These are phyloP conservation scores for Phytophthora capsici DNA, from an alignment of 352 stramenopile species.

Conservation along the genomic window DNA sequence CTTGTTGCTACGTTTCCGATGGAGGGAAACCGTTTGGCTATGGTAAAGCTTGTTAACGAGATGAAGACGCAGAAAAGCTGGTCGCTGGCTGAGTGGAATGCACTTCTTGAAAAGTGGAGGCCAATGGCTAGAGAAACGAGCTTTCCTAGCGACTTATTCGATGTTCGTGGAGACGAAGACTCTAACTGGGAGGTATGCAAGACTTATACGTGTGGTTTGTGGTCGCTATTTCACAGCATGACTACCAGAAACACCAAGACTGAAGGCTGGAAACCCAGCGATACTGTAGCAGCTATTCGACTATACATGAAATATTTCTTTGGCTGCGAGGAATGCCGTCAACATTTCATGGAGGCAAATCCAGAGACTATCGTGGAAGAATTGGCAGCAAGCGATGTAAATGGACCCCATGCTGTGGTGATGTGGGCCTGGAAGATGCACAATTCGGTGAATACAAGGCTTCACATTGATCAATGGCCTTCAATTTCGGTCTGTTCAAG, in stretches of 20 bases:
- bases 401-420: slow-evolving; percentile 49
- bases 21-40: slow-evolving; percentile 57
- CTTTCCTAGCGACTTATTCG: slow-evolving; percentile 63
- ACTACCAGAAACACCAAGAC: slow-evolving; percentile 30
- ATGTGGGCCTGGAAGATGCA: slow-evolving; percentile 83
- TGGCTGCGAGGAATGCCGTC: slow-evolving; percentile 65
- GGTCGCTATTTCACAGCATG: slow-evolving; percentile 77
- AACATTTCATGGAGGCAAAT: slow-evolving; percentile 74
- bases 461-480: slow-evolving; percentile 64
- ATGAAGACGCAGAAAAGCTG: slow-evolving; percentile 48
- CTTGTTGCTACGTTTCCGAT: slow-evolving; percentile 62
- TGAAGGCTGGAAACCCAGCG: slow-evolving; percentile 45
- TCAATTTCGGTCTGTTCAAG: slow-evolving; percentile 39
- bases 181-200: slow-evolving; percentile 52
- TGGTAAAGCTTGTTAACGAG: slow-evolving; percentile 42
- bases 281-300: slow-evolving; percentile 59
- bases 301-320: slow-evolving; percentile 76
- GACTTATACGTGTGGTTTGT: slow-evolving; percentile 81
- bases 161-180: slow-evolving; percentile 41
- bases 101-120: slow-evolving; percentile 61
- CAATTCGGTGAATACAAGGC: slow-evolving; percentile 76
- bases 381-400: slow-evolving; percentile 40
- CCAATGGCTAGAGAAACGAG: slow-evolving; percentile 37
- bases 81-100: slow-evolving; percentile 49
- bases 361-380: slow-evolving; percentile 48